Percentiles rank a stretch among this genome's conserved stretches.
phyloP scores from a whole-genome alignment of 257 asterid species.

The Galeopsis tetrahit region DNA sequence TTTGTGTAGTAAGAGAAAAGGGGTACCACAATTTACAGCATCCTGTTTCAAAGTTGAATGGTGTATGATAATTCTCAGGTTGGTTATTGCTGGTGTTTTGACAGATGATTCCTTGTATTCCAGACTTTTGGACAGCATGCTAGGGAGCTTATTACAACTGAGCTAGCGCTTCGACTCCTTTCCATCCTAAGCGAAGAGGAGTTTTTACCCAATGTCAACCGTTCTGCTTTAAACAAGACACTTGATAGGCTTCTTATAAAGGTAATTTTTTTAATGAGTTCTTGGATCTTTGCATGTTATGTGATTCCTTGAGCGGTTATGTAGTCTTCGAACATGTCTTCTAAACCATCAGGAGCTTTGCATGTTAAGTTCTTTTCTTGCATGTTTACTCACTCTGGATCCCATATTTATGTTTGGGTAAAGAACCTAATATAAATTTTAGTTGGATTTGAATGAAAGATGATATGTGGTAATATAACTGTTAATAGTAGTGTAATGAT shows the following conservation, averaged over 20 bases:
- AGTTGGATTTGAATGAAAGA: constrained; percentile 8
- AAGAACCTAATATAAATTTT: neutral
- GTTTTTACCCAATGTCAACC: constrained; percentile 76
- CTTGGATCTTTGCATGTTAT: constrained; percentile 16
- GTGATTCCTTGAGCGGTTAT: neutral
- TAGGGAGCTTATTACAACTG: constrained; percentile 97
- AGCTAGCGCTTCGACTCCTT: constrained; percentile 87
- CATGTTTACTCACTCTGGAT: no score
- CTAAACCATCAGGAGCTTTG: constrained; percentile 9
- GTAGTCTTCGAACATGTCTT: constrained; percentile 1
- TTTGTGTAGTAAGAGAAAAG: constrained; percentile 28
- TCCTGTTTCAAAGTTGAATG: constrained; percentile 40
- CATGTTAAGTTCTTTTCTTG: neutral
- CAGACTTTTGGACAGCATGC: constrained; percentile 99
- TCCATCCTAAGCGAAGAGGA: constrained; percentile 96
- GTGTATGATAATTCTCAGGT: constrained; percentile 79
- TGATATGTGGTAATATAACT: neutral
- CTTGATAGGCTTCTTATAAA: constrained; percentile 84
- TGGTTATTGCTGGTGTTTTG: constrained; percentile 89
- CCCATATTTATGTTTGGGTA: neutral
- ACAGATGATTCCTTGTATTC: constrained; percentile 99
- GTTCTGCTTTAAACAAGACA: constrained; percentile 59
- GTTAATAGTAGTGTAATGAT: neutral
- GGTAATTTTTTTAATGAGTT: constrained; percentile 48
- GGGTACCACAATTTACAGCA: constrained; percentile 1